A percentile compares a stretch with the other conserved stretches of the same genome.
Conservation (phyloP, 371 early-diverging fungal genomes). For the Apophysomyces ossiformis region DNA sequence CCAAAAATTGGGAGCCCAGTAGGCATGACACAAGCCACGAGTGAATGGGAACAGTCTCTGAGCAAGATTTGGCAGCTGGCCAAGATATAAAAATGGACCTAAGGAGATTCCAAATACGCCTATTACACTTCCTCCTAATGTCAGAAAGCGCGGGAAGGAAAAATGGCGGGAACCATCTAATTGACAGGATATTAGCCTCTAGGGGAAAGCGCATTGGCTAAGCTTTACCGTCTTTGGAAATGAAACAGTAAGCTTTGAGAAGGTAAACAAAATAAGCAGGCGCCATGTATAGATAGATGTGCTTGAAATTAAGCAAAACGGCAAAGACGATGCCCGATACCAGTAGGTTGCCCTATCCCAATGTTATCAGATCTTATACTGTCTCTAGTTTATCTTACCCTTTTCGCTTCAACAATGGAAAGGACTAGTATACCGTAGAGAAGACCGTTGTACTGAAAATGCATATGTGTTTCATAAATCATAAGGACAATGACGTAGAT, state of each 20-base stretch:
- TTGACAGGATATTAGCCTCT: no score
- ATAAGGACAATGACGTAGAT: constrained; percentile 1
- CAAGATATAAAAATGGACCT: constrained; percentile 77
- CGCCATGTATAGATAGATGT: constrained; percentile 94
- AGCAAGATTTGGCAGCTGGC: constrained; percentile 77
- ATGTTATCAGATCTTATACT: background rate
- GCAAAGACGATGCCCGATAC: constrained; percentile 86
- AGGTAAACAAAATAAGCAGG: constrained; percentile 94
- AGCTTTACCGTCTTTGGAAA: constrained; percentile 28
- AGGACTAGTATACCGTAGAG: constrained; percentile 87
- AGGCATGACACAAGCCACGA: constrained; percentile 94
- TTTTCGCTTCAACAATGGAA: constrained; percentile 76
- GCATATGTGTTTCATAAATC: constrained; percentile 61
- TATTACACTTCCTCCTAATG: constrained; percentile 70
- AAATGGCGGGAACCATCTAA: constrained; percentile 22
- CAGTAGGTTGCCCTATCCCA: constrained; percentile 59
- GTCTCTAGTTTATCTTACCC: constrained; percentile 45
- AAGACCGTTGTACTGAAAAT: constrained; percentile 98
- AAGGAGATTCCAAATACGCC: constrained; percentile 78
- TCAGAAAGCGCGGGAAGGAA: constrained; percentile 50
- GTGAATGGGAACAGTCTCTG: constrained; percentile 95
- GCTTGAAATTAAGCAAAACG: constrained; percentile 92
- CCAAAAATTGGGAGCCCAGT: constrained; percentile 99
- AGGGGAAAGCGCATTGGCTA: background rate
- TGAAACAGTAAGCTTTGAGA: constrained; percentile 83